Percentiles rank a stretch among this genome's conserved stretches.
phyloP scores from a whole-genome alignment of 2,329 filamentous ascomycete genomes.

The Thyridium curvatum region DNA sequence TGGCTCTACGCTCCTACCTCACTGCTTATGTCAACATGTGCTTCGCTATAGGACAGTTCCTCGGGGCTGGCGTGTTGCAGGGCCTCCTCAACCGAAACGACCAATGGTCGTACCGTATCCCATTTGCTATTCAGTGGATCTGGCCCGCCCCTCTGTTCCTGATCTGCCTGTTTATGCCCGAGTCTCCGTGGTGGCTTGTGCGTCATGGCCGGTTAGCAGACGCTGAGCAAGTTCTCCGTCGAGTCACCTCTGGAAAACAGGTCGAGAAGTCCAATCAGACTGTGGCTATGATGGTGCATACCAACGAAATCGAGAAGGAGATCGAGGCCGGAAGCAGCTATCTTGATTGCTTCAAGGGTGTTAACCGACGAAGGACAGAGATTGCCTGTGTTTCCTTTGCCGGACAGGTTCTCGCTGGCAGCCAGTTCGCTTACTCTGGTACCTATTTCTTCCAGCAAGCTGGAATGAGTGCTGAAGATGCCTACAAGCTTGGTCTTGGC shows the following conservation, averaged over 20 bases:
- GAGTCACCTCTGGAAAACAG: constrained; percentile 29
- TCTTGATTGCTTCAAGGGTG: constrained; percentile 41
- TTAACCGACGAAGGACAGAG: constrained; percentile 44
- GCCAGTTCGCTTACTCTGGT: constrained; percentile 58
- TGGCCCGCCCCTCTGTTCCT: constrained; percentile 36
- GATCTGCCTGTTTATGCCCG: constrained; percentile 40
- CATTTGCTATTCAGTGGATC: constrained; percentile 43
- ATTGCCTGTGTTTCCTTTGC: constrained; percentile 56
- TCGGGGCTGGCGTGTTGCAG: constrained; percentile 41
- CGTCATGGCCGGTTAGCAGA: constrained; percentile 33
- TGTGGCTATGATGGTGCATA: constrained; percentile 6
- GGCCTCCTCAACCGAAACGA: constrained; percentile 29
- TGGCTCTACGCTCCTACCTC: constrained; percentile 49
- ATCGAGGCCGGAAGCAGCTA: constrained; percentile 39
- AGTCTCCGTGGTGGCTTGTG: constrained; percentile 44
- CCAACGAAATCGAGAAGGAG: constrained; percentile 4
- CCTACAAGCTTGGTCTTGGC: constrained; percentile 51
- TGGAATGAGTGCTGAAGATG: constrained; percentile 38
- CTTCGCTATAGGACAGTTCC: constrained; percentile 56
- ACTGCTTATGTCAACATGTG: constrained; percentile 57
- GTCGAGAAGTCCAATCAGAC: background rate
- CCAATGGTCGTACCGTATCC: constrained; percentile 44
- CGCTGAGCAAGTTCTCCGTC: constrained; percentile 29
- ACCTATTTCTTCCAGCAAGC: constrained; percentile 56
- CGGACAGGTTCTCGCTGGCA: constrained; percentile 58